A percentile compares a stretch with the other conserved stretches of the same genome.
Evolutionary conservation across 176 grass and related monocot genomes (phyloP).

Genomic region (Zizania latifolia): DNA sequence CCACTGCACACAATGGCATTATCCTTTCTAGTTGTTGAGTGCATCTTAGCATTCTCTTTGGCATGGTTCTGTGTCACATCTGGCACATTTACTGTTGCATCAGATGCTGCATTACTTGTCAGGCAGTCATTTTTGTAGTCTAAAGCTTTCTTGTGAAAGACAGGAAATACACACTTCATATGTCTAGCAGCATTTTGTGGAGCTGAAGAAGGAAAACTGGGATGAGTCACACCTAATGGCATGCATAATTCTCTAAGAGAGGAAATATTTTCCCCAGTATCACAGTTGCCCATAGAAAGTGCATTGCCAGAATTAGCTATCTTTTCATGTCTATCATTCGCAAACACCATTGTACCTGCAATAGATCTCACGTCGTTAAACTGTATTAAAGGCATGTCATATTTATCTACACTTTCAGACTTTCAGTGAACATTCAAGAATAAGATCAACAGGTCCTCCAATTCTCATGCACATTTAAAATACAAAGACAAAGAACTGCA

Average conservation of each 20-base stretch:
- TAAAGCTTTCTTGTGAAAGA: constrained; percentile 25
- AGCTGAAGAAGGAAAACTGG: constrained; percentile 39
- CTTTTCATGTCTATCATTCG: constrained; percentile 34
- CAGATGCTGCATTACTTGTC: constrained; percentile 26
- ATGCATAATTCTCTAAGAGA: constrained; percentile 31
- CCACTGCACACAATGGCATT: constrained; percentile 8
- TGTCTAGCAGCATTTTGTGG: constrained; percentile 55
- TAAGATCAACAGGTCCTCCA: not conserved
- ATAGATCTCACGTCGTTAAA: not conserved
- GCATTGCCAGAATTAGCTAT: constrained; percentile 35
- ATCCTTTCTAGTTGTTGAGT: constrained; percentile 27
- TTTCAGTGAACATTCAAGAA: constrained; percentile 12
- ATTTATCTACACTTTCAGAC: constrained; percentile 9
- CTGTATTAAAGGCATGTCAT: not conserved
- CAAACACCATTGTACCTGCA: constrained; percentile 32
- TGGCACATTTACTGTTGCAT: constrained; percentile 16
- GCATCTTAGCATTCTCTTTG: constrained; percentile 23
- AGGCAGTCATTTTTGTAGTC: constrained; percentile 28
- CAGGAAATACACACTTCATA: constrained; percentile 38
- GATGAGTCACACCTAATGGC: constrained; percentile 1
- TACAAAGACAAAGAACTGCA: not conserved
- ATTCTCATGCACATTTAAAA: not conserved
- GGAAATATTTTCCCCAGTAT: constrained; percentile 42
- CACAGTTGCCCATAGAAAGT: constrained; percentile 33
- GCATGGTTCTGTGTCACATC: constrained; percentile 28